Conservation (phyloP, 176 grass and related monocot species). For the Bonia amplexicaulis region DNA sequence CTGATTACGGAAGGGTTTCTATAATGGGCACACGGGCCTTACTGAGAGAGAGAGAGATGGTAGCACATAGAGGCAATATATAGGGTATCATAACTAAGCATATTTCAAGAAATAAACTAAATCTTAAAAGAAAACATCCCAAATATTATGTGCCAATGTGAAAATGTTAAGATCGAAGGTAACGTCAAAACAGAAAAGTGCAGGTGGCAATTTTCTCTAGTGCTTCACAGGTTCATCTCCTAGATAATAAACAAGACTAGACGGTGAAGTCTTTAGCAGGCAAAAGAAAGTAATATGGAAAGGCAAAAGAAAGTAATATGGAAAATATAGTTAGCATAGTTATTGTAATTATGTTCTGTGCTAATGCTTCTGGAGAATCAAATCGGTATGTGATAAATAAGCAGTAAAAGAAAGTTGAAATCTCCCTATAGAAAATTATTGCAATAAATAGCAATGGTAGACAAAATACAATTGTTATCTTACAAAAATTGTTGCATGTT, state of each 20-base stretch:
- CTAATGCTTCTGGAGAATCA: conserved; percentile 20
- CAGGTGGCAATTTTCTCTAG: background rate
- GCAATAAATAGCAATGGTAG: background rate
- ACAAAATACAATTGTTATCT: conserved; percentile 5
- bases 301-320: conserved; percentile 10
- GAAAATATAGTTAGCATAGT: conserved; percentile 2
- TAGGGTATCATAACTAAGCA: background rate
- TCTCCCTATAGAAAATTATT: background rate
- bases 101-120: conserved; percentile 1
- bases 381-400: conserved; percentile 25
- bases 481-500: conserved; percentile 16
- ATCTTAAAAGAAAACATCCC: background rate
- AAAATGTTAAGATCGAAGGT: background rate
- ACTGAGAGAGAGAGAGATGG: background rate
- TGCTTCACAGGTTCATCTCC: background rate
- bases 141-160: background rate
- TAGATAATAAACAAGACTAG: background rate
- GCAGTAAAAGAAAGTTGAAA: conserved; percentile 14
- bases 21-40: background rate
- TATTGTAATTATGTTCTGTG: background rate
- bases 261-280: background rate
- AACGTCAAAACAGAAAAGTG: background rate
- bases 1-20: background rate
- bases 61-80: background rate
- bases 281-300: conserved; percentile 5